phyloP scores from a whole-genome alignment of 2,329 filamentous ascomycete species.

The Exophiala calicioides region DNA sequence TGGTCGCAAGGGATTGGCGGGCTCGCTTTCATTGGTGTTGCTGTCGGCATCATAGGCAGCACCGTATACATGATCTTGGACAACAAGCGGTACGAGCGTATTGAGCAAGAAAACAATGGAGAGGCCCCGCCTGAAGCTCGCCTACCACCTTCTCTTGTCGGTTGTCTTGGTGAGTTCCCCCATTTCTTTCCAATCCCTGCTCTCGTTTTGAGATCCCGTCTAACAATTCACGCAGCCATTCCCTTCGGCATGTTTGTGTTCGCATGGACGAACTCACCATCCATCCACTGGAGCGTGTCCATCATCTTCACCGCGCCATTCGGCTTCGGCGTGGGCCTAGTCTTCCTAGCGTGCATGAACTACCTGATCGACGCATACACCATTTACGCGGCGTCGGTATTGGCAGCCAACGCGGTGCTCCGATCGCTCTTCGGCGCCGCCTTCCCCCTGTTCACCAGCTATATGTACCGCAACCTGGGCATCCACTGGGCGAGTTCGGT shows the following conservation, averaged over 20 bases:
- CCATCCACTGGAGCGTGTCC: constrained; percentile 42
- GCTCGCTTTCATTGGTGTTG: constrained; percentile 53
- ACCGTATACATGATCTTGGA: constrained; percentile 45
- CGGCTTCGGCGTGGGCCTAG: constrained; percentile 45
- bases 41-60: constrained; percentile 44
- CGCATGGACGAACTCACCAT: constrained; percentile 57
- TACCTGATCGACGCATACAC: constrained; percentile 48
- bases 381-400: constrained; percentile 45
- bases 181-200: neutral
- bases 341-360: constrained; percentile 45
- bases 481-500: constrained; percentile 52
- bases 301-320: constrained; percentile 42
- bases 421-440: constrained; percentile 49
- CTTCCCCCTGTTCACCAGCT: constrained; percentile 51
- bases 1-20: constrained; percentile 51
- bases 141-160: constrained; percentile 52
- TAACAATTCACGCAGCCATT: constrained; percentile 7
- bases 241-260: constrained; percentile 62
- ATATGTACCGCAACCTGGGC: constrained; percentile 48
- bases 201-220: neutral
- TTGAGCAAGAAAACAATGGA: constrained; percentile 51
- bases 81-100: constrained; percentile 43
- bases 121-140: constrained; percentile 63
- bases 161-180: too few relatives aligned
- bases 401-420: constrained; percentile 49